These are phyloP conservation scores for Macrolepiota fuliginosa DNA, from an alignment of 768 basidiomycete genomes.

Conservation along the genomic window DNA sequence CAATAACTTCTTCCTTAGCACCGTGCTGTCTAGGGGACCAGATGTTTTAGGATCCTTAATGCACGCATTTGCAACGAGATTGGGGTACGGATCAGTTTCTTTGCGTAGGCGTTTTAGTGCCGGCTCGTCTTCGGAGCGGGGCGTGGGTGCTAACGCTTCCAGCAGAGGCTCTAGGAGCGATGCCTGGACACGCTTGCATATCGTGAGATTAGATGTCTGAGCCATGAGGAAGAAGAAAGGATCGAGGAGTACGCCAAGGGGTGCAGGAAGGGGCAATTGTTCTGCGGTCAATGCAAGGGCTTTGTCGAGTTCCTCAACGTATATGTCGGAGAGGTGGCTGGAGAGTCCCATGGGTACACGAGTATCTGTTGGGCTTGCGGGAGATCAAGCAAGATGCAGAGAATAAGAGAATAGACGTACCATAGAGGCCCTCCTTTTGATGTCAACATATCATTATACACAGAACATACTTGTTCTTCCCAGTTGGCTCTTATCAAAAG, in stretches of 20 bases:
- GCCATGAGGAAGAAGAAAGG: conserved; percentile 79
- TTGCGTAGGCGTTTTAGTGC: conserved; percentile 47
- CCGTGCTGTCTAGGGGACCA: conserved; percentile 28
- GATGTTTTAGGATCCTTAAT: conserved; percentile 37
- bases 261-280: conserved; percentile 47
- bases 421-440: conserved; percentile 77
- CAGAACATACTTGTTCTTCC: conserved; percentile 50
- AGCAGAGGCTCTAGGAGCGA: conserved; percentile 72
- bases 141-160: conserved; percentile 38
- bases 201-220: conserved; percentile 56
- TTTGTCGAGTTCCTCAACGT: conserved; percentile 86
- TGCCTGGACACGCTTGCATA: conserved; percentile 72
- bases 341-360: conserved; percentile 76
- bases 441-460: conserved; percentile 70
- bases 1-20: conserved; percentile 56
- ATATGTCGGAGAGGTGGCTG: conserved; percentile 89
- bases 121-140: conserved; percentile 32
- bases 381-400: conserved; percentile 9
- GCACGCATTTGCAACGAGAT: conserved; percentile 55
- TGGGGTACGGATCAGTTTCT: conserved; percentile 33
- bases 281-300: conserved; percentile 34
- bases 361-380: conserved; percentile 58
- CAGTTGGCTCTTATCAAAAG: conserved; percentile 72
- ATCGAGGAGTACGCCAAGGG: conserved; percentile 30
- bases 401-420: conserved; percentile 38